Base-by-base conservation (phyloP, 805 yeast genomes). In the Myxozyma neotropica region DNA sequence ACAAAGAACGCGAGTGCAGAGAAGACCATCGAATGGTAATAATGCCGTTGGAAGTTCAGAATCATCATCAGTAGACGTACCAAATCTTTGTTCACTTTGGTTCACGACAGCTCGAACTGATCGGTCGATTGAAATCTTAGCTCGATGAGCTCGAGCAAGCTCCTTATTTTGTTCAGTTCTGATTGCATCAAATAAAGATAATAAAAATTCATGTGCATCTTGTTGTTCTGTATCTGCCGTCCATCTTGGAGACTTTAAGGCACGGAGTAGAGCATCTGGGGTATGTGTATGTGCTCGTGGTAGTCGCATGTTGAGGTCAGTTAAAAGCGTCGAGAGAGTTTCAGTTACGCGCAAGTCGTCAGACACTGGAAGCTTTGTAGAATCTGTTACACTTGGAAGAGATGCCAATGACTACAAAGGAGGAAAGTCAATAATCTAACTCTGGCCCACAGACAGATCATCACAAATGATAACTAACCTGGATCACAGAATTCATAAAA, bases 401-500 rank as follows among this genome's bases (percentile, higher is more conserved):
- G 59, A 59, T 12, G 63, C 58, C 19, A 59, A 46, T 4, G 54
- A 52, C 63, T 59, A 26, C 8, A 26, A 8, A 46, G 8, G n/a
- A n/a, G n/a, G 19, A 24, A 26, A 27, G 24, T 27, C 19, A 44
- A 45, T 42, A 10, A 24, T 23, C 19, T 24, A 23, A 36, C 7
- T 6, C 13, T 4, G 12, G 15, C 12, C 12, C 8, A 15, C 27
- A 17, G 19, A n/a, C 12, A 33, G n/a, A n/a, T n/a, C n/a, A n/a
- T n/a, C 13, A 24, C n/a, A 19, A 13, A 17, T 2, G 8, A 21
- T 1, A 33, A 17, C 56, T 1, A 12, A 55, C 63, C 72, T 92
- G 97, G 27, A 92, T 73, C 0, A 92, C 97, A 24, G 91, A 84
- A 74, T 92, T 92, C 95, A 91, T 90, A 69, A 92, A 92, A 73